Evolutionary conservation across 768 basidiomycete species (phyloP).

Genomic region (Leucocoprinus birnbaumii): DNA sequence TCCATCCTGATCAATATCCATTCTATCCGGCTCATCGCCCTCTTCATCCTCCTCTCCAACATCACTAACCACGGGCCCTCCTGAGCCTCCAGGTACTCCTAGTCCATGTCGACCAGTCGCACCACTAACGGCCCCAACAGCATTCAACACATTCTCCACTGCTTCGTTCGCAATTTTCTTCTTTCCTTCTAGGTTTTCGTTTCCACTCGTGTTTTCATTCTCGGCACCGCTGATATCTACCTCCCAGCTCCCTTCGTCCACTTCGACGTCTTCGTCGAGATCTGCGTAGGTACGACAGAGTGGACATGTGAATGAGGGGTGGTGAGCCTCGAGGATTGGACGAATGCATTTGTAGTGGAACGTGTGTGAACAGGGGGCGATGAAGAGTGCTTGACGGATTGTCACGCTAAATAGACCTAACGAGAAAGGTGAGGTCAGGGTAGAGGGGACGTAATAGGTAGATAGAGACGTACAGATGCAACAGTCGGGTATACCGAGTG

Average conservation of each 20-base stretch:
- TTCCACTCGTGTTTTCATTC: slow-evolving; percentile 20
- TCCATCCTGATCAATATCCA: slow-evolving; percentile 9
- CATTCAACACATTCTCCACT: background rate
- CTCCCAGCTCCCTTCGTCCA: slow-evolving; percentile 32
- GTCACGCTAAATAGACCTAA: slow-evolving; percentile 77
- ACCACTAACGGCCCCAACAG: background rate
- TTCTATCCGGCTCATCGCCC: slow-evolving; percentile 11
- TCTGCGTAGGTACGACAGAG: slow-evolving; percentile 94
- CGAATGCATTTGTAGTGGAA: slow-evolving; percentile 98
- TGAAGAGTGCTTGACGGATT: slow-evolving; percentile 94
- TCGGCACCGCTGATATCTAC: slow-evolving; percentile 18
- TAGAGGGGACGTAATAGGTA: background rate
- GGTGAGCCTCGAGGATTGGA: slow-evolving; percentile 83
- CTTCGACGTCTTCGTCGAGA: slow-evolving; percentile 92
- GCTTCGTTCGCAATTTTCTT: background rate
- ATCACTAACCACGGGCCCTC: slow-evolving; percentile 9
- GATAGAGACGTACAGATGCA: slow-evolving; percentile 75
- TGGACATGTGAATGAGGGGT: slow-evolving; percentile 93
- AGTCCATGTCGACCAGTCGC: slow-evolving; percentile 14
- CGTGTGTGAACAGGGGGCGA: slow-evolving; percentile 95
- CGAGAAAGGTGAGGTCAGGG: slow-evolving; percentile 2
- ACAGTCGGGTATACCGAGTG: slow-evolving; percentile 67
- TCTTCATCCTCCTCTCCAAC: slow-evolving; percentile 12
- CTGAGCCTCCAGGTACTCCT: slow-evolving; percentile 15
- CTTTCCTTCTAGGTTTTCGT: slow-evolving; percentile 13